phyloP scores from a whole-genome alignment of 2,329 filamentous ascomycete genomes.

The Pseudogymnoascus sp. region DNA sequence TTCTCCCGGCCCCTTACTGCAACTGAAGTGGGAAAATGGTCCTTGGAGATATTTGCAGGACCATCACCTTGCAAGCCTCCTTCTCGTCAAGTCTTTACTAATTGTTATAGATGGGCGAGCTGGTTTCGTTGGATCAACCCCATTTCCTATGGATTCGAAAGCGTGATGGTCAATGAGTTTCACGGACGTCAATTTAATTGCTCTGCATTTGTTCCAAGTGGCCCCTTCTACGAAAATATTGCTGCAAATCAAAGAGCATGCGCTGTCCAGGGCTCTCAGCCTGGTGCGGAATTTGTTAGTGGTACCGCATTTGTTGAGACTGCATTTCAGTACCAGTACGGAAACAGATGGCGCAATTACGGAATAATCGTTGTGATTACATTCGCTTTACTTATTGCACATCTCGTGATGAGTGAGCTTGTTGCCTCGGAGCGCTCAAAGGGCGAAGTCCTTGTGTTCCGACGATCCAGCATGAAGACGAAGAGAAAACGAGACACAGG shows the following conservation, averaged over 20 bases:
- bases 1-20: background rate
- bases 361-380: slow-evolving; percentile 36
- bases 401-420: slow-evolving; percentile 37
- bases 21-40: slow-evolving; percentile 28
- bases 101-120: slow-evolving; percentile 57
- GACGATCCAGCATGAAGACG: slow-evolving; percentile 30
- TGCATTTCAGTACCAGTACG: slow-evolving; percentile 46
- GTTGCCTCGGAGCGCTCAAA: slow-evolving; percentile 41
- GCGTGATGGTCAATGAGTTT: slow-evolving; percentile 65
- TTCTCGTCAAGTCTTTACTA: slow-evolving; percentile 47
- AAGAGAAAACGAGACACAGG: background rate
- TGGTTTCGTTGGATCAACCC: slow-evolving; percentile 63
- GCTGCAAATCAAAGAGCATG: slow-evolving; percentile 44
- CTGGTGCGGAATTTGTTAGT: slow-evolving; percentile 41
- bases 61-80: slow-evolving; percentile 47
- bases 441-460: slow-evolving; percentile 44
- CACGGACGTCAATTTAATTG: slow-evolving; percentile 49
- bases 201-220: slow-evolving; percentile 44
- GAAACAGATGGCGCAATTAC: slow-evolving; percentile 53
- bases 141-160: slow-evolving; percentile 63
- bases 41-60: slow-evolving; percentile 50
- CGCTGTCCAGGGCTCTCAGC: slow-evolving; percentile 47
- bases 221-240: slow-evolving; percentile 28
- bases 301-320: slow-evolving; percentile 50
- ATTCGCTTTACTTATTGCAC: slow-evolving; percentile 34